Base-by-base conservation (phyloP, 352 stramenopile species). In the Phytophthora macrochlamydospora region DNA sequence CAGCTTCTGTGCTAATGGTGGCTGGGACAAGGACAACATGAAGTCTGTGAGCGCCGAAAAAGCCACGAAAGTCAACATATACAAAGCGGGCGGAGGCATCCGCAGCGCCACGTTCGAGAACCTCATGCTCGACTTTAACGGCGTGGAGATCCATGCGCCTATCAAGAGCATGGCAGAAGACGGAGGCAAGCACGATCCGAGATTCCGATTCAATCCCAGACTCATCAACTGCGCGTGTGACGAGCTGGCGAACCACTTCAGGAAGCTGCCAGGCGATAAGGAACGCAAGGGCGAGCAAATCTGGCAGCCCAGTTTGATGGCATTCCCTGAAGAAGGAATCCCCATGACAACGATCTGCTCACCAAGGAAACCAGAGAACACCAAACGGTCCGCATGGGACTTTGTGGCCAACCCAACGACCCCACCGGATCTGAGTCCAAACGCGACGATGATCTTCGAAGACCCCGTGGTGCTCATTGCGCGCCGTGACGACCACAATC, bases 401-500 rank as follows among this genome's bases (percentile, higher is more conserved):
- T 78, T 78, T 44, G 73, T 86, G 7, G 56, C 71, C 24, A 66
- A 76, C 24, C 62, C 69, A 6, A 60, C 31, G 0, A 40, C 50
- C 32, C 31, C 52, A 4, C 65, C 65, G 3, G 66, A 78, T 63
- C 24, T 43, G 1, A 63, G 59, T 31, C 24, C 46, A 1, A 63
- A 62, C 35, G 58, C 74, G 14, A 74, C 60, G 0, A 13, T 78
- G 2, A 45, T 79, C 0, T 75, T 75, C 43, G 66, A 78, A 12
- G 59, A 72, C 11, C 62, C 70, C 2, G 72, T 75, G 2, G 59
- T 88, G 9, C 50, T 88, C 4, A 59, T 88, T 35, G 56, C 72
- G 3, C 73, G 79, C 13, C 68, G 66, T 5, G 74, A 88, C 40
- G 79, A 86, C 51, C 77, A 85, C 42, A 86, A 86, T 46, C 77